Conservation (phyloP, 202 grass and related monocot species). For the Panicum hallii region DNA sequence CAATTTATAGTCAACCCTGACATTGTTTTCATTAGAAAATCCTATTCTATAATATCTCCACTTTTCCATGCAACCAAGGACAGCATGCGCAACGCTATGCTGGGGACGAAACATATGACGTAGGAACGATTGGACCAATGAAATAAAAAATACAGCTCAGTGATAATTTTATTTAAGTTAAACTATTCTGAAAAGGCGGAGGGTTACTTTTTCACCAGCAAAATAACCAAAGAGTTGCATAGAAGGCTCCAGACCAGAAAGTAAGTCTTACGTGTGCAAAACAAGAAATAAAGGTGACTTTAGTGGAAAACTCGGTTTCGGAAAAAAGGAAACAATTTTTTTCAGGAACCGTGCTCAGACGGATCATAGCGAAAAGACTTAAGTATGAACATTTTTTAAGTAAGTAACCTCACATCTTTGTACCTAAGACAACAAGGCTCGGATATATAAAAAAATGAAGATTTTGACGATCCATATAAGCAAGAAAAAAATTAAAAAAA, state of each 20-base stretch:
- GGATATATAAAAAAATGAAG: not conserved
- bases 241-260: not conserved
- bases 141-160: not conserved
- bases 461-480: not conserved
- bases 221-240: not conserved
- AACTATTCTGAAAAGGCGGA: not conserved
- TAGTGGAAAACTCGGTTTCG: not conserved
- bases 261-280: not conserved
- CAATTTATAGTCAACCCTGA: slow-evolving; percentile 22
- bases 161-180: not conserved
- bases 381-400: not conserved
- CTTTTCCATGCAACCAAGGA: slow-evolving; percentile 40
- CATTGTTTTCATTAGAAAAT: slow-evolving; percentile 21
- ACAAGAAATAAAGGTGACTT: not conserved
- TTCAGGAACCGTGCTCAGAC: not conserved
- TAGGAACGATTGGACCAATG: slow-evolving; percentile 3
- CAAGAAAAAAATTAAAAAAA: not conserved
- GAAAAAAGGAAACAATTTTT: not conserved
- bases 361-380: not conserved
- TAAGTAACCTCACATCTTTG: not conserved
- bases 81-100: slow-evolving; percentile 13
- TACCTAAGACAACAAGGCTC: not conserved
- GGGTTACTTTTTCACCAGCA: slow-evolving; percentile 5
- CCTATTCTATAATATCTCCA: slow-evolving; percentile 17
- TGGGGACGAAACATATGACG: slow-evolving; percentile 21